Conservation (phyloP, 441 rosid species). For the Lepidium campestre region DNA sequence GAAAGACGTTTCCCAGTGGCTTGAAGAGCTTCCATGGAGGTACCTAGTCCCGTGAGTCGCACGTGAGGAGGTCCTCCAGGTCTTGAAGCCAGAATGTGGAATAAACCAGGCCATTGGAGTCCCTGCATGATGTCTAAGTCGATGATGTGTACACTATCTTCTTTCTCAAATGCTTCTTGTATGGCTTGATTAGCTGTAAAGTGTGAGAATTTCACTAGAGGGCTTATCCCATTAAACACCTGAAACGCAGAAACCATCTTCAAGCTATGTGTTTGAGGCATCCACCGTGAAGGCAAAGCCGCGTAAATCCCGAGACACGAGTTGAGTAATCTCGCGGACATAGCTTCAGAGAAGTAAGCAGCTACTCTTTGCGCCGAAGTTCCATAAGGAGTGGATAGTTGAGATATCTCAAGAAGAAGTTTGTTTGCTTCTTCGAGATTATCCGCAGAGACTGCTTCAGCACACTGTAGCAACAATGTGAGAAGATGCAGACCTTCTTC, state of each 20-base stretch:
- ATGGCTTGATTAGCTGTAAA: constrained; percentile 97
- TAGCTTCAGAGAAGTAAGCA: constrained; percentile 94
- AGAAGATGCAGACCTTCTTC: constrained; percentile 89
- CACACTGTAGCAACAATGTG: constrained; percentile 89
- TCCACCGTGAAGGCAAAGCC: constrained; percentile 50
- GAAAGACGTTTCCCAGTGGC: constrained; percentile 89
- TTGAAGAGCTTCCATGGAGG: constrained; percentile 77
- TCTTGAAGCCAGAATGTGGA: constrained; percentile 84
- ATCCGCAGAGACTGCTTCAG: constrained; percentile 88
- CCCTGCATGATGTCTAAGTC: constrained; percentile 99
- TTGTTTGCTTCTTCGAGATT: constrained; percentile 82
- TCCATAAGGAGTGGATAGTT: constrained; percentile 86
- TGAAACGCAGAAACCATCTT: constrained; percentile 93
- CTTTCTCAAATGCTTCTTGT: constrained; percentile 92
- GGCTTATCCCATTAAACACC: constrained; percentile 92
- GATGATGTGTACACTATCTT: constrained; percentile 86
- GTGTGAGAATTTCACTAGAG: constrained; percentile 94
- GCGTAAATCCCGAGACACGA: constrained; percentile 85
- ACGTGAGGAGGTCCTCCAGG: constrained; percentile 91
- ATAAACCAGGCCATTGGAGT: constrained; percentile 95
- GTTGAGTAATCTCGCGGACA: constrained; percentile 81
- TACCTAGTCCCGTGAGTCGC: constrained; percentile 88
- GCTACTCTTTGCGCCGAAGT: constrained; percentile 97
- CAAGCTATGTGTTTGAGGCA: constrained; percentile 56
- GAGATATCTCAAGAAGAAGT: constrained; percentile 84